phyloP scores from a whole-genome alignment of 2,329 filamentous ascomycete genomes.

The Coniochaeta sp. region DNA sequence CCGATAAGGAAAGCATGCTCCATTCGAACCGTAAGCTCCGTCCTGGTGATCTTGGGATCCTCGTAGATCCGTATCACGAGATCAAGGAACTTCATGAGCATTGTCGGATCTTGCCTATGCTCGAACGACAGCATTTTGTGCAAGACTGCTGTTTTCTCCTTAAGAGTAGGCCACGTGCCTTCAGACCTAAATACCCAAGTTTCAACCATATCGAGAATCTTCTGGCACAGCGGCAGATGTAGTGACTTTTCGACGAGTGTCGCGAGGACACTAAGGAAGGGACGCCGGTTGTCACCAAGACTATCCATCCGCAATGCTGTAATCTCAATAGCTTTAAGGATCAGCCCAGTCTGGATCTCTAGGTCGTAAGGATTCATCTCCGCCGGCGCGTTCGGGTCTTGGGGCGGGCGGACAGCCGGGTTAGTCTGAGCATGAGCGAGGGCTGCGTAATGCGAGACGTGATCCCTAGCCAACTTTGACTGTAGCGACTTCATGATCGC shows the following conservation, averaged over 20 bases:
- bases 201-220: constrained; percentile 90
- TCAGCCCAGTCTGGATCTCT: constrained; percentile 81
- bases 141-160: constrained; percentile 98
- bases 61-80: constrained; percentile 98
- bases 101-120: constrained; percentile 69
- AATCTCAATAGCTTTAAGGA: constrained; percentile 92
- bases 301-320: constrained; percentile 88
- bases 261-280: constrained; percentile 90
- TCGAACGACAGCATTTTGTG: constrained; percentile 99
- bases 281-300: constrained; percentile 81
- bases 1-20: constrained; percentile 98
- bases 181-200: constrained; percentile 93
- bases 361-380: constrained; percentile 69
- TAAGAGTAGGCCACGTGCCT: constrained; percentile 92
- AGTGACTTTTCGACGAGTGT: constrained; percentile 92
- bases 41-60: constrained; percentile 89
- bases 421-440: constrained; percentile 39
- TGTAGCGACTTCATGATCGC: constrained; percentile 91
- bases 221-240: constrained; percentile 79
- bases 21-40: constrained; percentile 92
- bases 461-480: constrained; percentile 84
- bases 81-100: constrained; percentile 89
- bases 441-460: constrained; percentile 67
- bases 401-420: constrained; percentile 30
- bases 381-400: constrained; percentile 47